These are phyloP conservation scores for Hydnomerulius pinastri DNA, from an alignment of 768 basidiomycete species.

Conservation along the genomic window DNA sequence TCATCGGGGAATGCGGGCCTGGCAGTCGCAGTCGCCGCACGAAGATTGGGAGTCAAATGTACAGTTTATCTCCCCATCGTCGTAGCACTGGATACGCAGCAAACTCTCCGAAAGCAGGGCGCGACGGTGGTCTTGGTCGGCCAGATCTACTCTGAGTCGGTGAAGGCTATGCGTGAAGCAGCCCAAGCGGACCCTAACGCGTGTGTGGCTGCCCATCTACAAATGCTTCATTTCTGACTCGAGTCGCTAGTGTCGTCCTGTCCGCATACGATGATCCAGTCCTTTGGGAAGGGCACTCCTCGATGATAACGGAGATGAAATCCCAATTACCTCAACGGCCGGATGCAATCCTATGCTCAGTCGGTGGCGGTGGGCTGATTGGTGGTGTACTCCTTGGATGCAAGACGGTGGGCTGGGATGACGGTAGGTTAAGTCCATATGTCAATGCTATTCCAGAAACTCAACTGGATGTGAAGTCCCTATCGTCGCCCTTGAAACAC, in stretches of 20 bases:
- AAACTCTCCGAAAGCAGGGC: constrained; percentile 51
- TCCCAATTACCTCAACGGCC: constrained; percentile 56
- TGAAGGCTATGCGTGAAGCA: constrained; percentile 48
- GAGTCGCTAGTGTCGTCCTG: constrained; percentile 53
- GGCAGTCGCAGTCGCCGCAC: constrained; percentile 66
- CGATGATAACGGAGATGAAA: constrained; percentile 66
- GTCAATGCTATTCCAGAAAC: neutral
- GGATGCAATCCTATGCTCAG: constrained; percentile 74
- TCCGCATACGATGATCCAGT: constrained; percentile 71
- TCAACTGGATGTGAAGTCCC: constrained; percentile 47
- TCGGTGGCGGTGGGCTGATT: constrained; percentile 73
- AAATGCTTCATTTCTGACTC: neutral
- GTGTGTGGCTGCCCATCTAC: constrained; percentile 41
- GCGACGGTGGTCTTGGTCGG: constrained; percentile 64
- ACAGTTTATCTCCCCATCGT: constrained; percentile 68
- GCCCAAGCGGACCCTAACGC: constrained; percentile 48
- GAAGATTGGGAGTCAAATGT: constrained; percentile 54
- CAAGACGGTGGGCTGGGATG: constrained; percentile 62
- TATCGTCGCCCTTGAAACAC: constrained; percentile 67
- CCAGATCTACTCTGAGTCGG: constrained; percentile 57
- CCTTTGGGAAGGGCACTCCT: constrained; percentile 78
- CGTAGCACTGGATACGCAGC: constrained; percentile 48
- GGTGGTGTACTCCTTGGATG: constrained; percentile 76
- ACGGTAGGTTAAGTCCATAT: constrained; percentile 45
- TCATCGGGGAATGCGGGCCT: constrained; percentile 84